These are phyloP conservation scores for Huntiella savannae DNA, from an alignment of 2,329 filamentous ascomycete species.

Conservation along the genomic window DNA sequence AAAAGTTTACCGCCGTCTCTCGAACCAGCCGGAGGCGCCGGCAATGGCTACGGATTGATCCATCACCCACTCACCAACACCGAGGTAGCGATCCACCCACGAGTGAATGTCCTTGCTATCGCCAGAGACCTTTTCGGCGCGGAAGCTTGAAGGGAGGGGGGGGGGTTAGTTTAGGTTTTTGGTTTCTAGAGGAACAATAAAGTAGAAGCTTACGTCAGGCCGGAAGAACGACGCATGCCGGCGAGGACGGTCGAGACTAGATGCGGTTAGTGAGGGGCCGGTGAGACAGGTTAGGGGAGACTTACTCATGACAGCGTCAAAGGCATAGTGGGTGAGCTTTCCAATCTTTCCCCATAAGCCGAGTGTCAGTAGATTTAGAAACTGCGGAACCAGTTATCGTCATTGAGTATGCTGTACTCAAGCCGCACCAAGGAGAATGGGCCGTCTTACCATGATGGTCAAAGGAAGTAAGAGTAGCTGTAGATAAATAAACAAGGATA, in stretches of 20 bases:
- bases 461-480: too few relatives aligned
- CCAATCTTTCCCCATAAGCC: slow-evolving; percentile 65
- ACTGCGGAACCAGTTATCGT: slow-evolving; percentile 20
- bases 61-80: slow-evolving; percentile 94
- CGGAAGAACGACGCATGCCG: slow-evolving; percentile 91
- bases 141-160: slow-evolving; percentile 41
- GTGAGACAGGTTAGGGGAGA: slow-evolving; percentile 13
- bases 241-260: slow-evolving; percentile 88
- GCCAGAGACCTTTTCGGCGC: slow-evolving; percentile 59
- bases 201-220: slow-evolving; percentile 65
- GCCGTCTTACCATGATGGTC: too few relatives aligned
- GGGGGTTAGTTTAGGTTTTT: not conserved
- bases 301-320: slow-evolving; percentile 83
- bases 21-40: slow-evolving; percentile 75
- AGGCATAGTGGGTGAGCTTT: slow-evolving; percentile 81
- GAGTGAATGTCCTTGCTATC: slow-evolving; percentile 68
- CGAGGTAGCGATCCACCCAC: slow-evolving; percentile 87
- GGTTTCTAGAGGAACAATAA: slow-evolving; percentile 10
- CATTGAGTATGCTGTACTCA: too few relatives aligned
- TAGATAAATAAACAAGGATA: too few relatives aligned
- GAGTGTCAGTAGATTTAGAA: slow-evolving; percentile 50
- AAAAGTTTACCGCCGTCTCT: slow-evolving; percentile 52
- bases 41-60: slow-evolving; percentile 89
- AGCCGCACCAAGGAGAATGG: too few relatives aligned
- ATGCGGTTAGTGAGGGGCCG: not conserved